Evolutionary conservation across 2,329 filamentous ascomycete species (phyloP).

Genomic region (Aspergillus persii): DNA sequence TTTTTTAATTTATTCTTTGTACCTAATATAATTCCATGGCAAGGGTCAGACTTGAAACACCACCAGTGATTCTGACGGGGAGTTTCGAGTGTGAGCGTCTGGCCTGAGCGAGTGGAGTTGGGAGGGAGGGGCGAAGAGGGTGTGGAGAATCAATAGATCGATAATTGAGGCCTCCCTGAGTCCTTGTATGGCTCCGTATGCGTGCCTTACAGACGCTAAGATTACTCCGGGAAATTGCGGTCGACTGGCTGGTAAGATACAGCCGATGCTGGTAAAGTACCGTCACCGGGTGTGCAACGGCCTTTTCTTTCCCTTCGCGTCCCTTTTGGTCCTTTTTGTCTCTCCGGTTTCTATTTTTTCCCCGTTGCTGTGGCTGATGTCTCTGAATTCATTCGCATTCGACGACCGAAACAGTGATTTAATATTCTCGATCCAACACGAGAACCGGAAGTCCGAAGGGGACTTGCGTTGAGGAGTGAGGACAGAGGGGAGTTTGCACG

Average conservation of each 20-base stretch:
- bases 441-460: neutral
- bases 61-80: conserved; percentile 12
- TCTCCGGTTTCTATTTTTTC: neutral
- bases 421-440: neutral
- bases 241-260: neutral
- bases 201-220: neutral
- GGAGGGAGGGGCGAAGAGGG: neutral
- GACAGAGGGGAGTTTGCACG: neutral
- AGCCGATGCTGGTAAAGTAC: no score
- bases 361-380: neutral
- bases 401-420: neutral
- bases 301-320: neutral
- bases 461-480: no score
- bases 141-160: conserved; percentile 4
- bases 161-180: conserved; percentile 1
- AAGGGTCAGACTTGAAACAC: conserved; percentile 15
- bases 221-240: neutral
- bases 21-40: conserved; percentile 1
- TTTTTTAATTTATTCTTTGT: neutral
- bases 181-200: neutral
- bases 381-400: neutral
- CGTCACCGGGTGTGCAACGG: no score
- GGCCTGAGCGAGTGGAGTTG: conserved; percentile 5
- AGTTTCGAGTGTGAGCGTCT: conserved; percentile 15
- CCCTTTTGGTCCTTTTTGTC: neutral